phyloP scores from a whole-genome alignment of 139 green algal species.

The Chlorella sorokiniana region DNA sequence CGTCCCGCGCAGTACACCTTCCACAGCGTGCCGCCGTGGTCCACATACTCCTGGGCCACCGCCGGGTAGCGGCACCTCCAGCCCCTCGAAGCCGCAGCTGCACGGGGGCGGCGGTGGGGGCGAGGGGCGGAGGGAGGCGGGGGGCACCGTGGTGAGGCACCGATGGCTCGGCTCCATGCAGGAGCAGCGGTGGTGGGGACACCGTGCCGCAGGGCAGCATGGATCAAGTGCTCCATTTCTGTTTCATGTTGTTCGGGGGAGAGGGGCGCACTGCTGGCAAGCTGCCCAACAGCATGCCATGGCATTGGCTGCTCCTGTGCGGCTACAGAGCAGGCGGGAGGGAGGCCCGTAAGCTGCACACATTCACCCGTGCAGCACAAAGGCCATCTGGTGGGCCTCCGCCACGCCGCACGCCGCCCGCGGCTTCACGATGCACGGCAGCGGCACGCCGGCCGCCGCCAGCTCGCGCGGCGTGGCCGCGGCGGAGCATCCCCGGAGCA shows the following conservation, averaged over 20 bases:
- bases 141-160: background rate
- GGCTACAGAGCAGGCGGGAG: background rate
- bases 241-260: too few relatives aligned
- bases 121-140: background rate
- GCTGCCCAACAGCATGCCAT: background rate
- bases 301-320: background rate
- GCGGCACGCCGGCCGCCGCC: constrained; percentile 38
- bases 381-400: constrained; percentile 75
- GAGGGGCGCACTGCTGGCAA: too few relatives aligned
- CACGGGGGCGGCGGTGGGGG: background rate
- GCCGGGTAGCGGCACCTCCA: constrained; percentile 60
- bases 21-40: constrained; percentile 73
- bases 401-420: constrained; percentile 69
- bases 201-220: too few relatives aligned
- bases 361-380: constrained; percentile 50
- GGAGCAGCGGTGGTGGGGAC: too few relatives aligned
- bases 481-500: background rate
- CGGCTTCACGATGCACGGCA: constrained; percentile 78
- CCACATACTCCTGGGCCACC: constrained; percentile 82
- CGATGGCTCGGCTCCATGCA: too few relatives aligned
- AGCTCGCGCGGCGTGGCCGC: background rate
- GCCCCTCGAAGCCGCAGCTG: constrained; percentile 35
- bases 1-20: constrained; percentile 81
- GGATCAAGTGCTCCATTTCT: too few relatives aligned
- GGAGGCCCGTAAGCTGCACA: background rate